A percentile compares a stretch with the other conserved stretches of the same genome.
Evolutionary conservation across 441 rosid species (phyloP).

Genomic region (Dalechampia spathulata): DNA sequence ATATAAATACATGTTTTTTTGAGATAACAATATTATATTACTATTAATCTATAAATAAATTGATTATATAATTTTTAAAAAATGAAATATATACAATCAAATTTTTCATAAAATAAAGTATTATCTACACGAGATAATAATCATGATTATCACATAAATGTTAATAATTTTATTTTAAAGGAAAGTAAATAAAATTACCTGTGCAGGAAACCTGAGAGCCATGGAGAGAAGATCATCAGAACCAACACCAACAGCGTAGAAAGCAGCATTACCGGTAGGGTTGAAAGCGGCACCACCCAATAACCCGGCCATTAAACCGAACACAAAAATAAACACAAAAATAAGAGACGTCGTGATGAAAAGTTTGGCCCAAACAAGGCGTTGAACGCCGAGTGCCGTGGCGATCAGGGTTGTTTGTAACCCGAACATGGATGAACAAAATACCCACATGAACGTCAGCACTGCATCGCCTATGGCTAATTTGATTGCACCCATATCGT

Average conservation of each 20-base stretch:
- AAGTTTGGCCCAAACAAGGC: conserved; percentile 38
- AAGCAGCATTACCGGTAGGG: conserved; percentile 69
- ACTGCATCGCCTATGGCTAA: conserved; percentile 59
- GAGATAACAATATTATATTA: no score
- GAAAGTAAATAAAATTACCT: conserved; percentile 39
- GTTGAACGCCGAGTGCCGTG: conserved; percentile 39
- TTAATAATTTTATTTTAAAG: no score
- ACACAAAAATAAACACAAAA: conserved; percentile 51
- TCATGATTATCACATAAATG: no score
- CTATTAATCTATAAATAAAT: no score
- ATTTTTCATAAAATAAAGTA: no score
- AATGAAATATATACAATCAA: no score
- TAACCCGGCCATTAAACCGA: conserved; percentile 36
- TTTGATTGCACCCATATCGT: conserved; percentile 50
- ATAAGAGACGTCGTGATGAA: conserved; percentile 44
- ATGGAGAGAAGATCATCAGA: conserved; percentile 66
- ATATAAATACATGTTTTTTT: no score
- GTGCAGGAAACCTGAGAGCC: conserved; percentile 85
- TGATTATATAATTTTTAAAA: no score
- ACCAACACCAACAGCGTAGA: conserved; percentile 75
- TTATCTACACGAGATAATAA: no score
- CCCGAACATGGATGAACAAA: conserved; percentile 64
- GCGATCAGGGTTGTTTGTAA: conserved; percentile 46
- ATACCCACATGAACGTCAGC: conserved; percentile 69
- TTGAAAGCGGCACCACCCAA: conserved; percentile 90